These are phyloP conservation scores for Quercus engelmannii DNA, from an alignment of 306 rosid species.

Conservation along the genomic window DNA sequence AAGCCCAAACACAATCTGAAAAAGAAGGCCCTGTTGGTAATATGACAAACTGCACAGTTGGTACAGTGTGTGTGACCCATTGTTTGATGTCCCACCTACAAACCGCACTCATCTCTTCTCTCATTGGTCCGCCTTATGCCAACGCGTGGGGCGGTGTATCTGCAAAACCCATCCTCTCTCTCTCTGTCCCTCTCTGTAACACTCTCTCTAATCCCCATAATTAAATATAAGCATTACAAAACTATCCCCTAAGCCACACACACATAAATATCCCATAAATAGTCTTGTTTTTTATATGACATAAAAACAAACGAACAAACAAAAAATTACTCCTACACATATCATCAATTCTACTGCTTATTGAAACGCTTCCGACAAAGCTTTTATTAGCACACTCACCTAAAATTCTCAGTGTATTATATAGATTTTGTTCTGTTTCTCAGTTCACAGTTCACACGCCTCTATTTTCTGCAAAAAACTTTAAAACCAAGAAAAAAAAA, in stretches of 20 bases:
- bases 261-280: background rate
- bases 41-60: background rate
- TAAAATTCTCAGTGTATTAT: background rate
- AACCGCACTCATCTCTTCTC: slow-evolving; percentile 42
- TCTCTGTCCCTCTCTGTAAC: background rate
- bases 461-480: no score
- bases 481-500: no score
- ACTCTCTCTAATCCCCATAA: background rate
- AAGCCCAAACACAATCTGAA: background rate
- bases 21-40: background rate
- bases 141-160: slow-evolving; percentile 57
- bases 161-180: slow-evolving; percentile 15
- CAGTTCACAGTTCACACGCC: background rate
- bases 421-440: background rate
- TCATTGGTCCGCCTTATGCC: slow-evolving; percentile 46
- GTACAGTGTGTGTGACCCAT: slow-evolving; percentile 3
- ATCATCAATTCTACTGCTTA: no score
- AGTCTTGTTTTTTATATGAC: no score
- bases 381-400: slow-evolving; percentile 26
- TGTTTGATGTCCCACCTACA: slow-evolving; percentile 39
- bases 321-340: no score
- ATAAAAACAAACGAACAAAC: no score
- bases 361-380: slow-evolving; percentile 23
- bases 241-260: background rate
- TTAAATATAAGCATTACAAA: background rate